These are phyloP conservation scores for Yarrowia keelungensis DNA, from an alignment of 805 yeast genomes.

Conservation along the genomic window DNA sequence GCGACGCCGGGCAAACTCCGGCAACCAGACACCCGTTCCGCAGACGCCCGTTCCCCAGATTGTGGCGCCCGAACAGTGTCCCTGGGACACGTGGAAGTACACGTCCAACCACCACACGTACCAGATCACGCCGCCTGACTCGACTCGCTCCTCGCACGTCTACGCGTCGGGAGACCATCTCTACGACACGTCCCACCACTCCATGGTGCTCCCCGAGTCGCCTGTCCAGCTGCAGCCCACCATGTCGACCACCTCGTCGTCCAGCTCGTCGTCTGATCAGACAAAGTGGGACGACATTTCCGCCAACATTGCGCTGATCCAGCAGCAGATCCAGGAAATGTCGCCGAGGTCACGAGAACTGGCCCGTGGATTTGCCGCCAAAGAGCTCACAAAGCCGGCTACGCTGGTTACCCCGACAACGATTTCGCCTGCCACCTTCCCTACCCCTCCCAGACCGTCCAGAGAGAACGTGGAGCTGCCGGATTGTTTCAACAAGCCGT, in stretches of 20 bases:
- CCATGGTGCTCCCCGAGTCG: constrained; percentile 34
- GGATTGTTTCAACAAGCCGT: constrained; percentile 1
- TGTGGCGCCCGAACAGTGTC: not conserved
- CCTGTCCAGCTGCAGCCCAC: constrained; percentile 22
- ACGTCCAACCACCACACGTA: constrained; percentile 13
- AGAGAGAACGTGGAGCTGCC: constrained; percentile 33
- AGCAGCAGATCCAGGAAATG: constrained; percentile 35
- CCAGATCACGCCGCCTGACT: constrained; percentile 35
- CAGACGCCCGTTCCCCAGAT: not conserved
- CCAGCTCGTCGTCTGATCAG: not conserved
- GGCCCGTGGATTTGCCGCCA: constrained; percentile 17
- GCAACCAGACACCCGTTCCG: not conserved
- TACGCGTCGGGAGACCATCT: not conserved
- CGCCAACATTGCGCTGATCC: constrained; percentile 29
- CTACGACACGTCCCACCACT: constrained; percentile 17
- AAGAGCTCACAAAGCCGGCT: constrained; percentile 15
- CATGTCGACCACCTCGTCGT: constrained; percentile 3
- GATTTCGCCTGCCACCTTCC: not conserved
- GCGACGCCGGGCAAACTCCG: constrained; percentile 6
- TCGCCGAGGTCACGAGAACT: constrained; percentile 17
- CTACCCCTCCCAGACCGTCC: constrained; percentile 21
- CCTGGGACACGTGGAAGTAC: constrained; percentile 35
- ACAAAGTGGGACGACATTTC: constrained; percentile 28
- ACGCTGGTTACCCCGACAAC: constrained; percentile 8
- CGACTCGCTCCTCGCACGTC: constrained; percentile 18